Evolutionary conservation across 352 stramenopile genomes (phyloP), one percentile per base, ranked within the genome.

Genomic region (Saprolegnia parasitica): DNA sequence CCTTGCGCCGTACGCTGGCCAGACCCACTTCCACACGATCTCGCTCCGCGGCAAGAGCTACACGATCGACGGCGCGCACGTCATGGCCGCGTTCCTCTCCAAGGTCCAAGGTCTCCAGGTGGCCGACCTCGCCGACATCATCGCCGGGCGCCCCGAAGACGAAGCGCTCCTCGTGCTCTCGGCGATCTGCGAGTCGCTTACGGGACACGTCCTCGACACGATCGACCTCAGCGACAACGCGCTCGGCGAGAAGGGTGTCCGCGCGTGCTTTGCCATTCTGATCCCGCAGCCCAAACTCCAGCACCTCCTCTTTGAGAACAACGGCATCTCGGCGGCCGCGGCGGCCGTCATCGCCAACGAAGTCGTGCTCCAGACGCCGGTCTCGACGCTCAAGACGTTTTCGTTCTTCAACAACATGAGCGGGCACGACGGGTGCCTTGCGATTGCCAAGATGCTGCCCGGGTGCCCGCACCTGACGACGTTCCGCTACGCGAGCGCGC

Each of bases 61-160:
- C 82, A 92, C 84, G 8, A 78, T 88, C 29, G 77, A 77, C 13
- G 84, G 82, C 39, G 84, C 82, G 4, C 68, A 78, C 3, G 77
- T 88, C 15, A 76, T 92, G 16, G 81, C 81, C 4, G 73, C 86
- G 11, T 85, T 89, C 64, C 73, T 92, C 24, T 58, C 71, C 10
- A 80, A 80, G n/a, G 64, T 92, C 16, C 23, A 63, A 8, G 68
- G 71, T 1, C 70, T 92, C 1, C 82, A 86, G 67, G 66, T 89
- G 58, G 87, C 87, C 8, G 91, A 98, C 71, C 71, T 98, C 42
- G 87, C 86, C 9, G 93, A 98, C 71, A 91, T 97, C 55, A 98
- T 98, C 56, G 92, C 93, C 5, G 87, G 88, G 0, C 87, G 90
- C 23, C 86, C 80, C 18, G 93, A 97, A 66, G 89, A 96, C 63